phyloP scores from a whole-genome alignment of 495 filamentous ascomycete species.

The Penicillium pulvis region DNA sequence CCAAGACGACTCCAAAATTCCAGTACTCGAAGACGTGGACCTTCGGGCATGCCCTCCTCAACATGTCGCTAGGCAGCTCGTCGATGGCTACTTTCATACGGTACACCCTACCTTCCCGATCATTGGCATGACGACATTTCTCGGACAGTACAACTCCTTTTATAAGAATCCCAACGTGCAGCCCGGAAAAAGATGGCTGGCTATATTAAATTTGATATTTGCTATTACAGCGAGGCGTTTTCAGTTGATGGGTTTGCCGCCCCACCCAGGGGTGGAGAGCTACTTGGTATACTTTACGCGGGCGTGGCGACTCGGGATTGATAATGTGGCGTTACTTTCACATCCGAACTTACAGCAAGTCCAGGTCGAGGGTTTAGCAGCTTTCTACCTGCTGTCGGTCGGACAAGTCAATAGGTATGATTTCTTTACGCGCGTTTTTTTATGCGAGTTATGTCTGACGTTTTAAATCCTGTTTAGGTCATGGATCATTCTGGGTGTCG shows the following conservation, averaged over 20 bases:
- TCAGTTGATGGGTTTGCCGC: constrained; percentile 39
- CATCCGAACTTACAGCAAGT: constrained; percentile 62
- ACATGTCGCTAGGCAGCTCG: constrained; percentile 52
- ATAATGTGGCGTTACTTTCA: constrained; percentile 47
- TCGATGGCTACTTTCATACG: constrained; percentile 56
- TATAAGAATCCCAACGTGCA: constrained; percentile 36
- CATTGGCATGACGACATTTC: constrained; percentile 49
- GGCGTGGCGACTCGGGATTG: constrained; percentile 57
- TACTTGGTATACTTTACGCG: constrained; percentile 59
- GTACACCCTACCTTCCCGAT: constrained; percentile 64
- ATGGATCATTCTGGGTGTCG: constrained; percentile 61
- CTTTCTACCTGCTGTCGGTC: constrained; percentile 59
- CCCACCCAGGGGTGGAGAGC: constrained; percentile 40
- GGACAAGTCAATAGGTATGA: constrained; percentile 61
- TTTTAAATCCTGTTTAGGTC: constrained; percentile 33
- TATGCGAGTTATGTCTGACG: neutral
- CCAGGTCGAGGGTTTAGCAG: constrained; percentile 58
- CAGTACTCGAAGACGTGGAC: constrained; percentile 46
- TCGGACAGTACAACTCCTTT: constrained; percentile 43
- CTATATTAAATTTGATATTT: constrained; percentile 68
- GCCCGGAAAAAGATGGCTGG: constrained; percentile 56
- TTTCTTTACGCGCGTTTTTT: neutral
- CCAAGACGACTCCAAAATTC: constrained; percentile 54
- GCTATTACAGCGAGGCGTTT: constrained; percentile 60
- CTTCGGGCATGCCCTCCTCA: constrained; percentile 50